Percentiles rank a stretch among this genome's conserved stretches.
Conservation (phyloP, 345 rosid species). For the Citrus trifoliata region DNA sequence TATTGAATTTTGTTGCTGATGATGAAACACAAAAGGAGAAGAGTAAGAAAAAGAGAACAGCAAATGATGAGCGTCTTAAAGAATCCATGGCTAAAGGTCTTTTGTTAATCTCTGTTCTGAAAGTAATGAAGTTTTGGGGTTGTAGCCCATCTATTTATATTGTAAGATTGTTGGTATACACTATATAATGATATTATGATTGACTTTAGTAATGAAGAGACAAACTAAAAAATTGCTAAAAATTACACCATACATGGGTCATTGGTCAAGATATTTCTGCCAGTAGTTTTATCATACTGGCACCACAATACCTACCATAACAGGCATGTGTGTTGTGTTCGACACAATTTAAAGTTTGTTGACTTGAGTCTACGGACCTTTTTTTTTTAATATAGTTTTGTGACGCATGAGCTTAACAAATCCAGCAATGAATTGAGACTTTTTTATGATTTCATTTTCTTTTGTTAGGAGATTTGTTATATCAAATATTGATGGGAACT, state of each 20-base stretch:
- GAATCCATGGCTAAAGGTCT: background rate
- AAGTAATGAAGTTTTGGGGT: no score
- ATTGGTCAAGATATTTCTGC: background rate
- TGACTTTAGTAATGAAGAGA: background rate
- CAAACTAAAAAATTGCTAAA: background rate
- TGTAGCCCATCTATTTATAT: no score
- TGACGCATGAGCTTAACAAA: background rate
- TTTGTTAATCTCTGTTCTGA: background rate
- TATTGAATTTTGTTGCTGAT: background rate
- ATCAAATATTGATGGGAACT: no score
- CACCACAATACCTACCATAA: background rate
- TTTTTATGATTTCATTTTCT: no score
- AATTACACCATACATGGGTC: no score
- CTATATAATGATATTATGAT: background rate
- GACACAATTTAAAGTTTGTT: background rate
- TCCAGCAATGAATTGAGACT: background rate
- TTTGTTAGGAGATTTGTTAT: background rate
- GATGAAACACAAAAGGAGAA: background rate
- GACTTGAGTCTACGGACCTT: background rate
- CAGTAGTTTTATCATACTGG: background rate
- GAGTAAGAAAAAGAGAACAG: background rate
- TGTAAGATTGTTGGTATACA: background rate
- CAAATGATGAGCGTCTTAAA: slow-evolving; percentile 6
- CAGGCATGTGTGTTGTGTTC: background rate
- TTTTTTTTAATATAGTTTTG: background rate